These are phyloP conservation scores for Ceriops zippeliana DNA, from an alignment of 345 rosid species.

Conservation along the genomic window DNA sequence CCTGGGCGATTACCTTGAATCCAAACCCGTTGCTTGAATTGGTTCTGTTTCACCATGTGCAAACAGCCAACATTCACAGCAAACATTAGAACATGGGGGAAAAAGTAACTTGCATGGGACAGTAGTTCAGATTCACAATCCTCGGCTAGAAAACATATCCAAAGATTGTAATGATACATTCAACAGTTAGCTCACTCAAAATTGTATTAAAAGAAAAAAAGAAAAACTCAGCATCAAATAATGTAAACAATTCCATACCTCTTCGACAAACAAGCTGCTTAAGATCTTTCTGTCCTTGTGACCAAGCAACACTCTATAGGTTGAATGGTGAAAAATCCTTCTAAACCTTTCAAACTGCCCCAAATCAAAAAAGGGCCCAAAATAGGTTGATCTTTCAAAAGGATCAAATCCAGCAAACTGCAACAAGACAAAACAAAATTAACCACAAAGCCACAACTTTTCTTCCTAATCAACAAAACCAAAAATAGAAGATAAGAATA, in stretches of 20 bases:
- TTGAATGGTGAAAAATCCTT: slow-evolving; percentile 89
- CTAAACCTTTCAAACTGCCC: slow-evolving; percentile 97
- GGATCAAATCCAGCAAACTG: slow-evolving; percentile 99
- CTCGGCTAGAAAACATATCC: background rate
- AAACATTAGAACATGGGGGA: background rate
- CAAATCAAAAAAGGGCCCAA: slow-evolving; percentile 87
- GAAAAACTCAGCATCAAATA: too few relatives aligned
- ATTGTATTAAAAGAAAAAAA: background rate
- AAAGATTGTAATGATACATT: background rate
- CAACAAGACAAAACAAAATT: slow-evolving; percentile 11
- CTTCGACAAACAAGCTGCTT: slow-evolving; percentile 77
- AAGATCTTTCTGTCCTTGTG: slow-evolving; percentile 76
- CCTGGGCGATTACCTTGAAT: slow-evolving; percentile 77
- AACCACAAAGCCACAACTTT: background rate
- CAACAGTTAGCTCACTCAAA: background rate
- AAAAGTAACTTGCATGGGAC: too few relatives aligned
- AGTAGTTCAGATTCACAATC: background rate
- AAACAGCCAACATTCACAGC: background rate
- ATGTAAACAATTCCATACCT: slow-evolving; percentile 42
- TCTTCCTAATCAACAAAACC: background rate
- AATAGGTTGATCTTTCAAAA: slow-evolving; percentile 84
- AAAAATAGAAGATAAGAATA: background rate
- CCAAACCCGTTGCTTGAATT: slow-evolving; percentile 90
- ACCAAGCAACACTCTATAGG: slow-evolving; percentile 80
- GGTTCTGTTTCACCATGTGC: slow-evolving; percentile 41